Evolutionary conservation across 495 filamentous ascomycete genomes (phyloP), one percentile per base, ranked within the genome.

Genomic region (Penicillium lividum): DNA sequence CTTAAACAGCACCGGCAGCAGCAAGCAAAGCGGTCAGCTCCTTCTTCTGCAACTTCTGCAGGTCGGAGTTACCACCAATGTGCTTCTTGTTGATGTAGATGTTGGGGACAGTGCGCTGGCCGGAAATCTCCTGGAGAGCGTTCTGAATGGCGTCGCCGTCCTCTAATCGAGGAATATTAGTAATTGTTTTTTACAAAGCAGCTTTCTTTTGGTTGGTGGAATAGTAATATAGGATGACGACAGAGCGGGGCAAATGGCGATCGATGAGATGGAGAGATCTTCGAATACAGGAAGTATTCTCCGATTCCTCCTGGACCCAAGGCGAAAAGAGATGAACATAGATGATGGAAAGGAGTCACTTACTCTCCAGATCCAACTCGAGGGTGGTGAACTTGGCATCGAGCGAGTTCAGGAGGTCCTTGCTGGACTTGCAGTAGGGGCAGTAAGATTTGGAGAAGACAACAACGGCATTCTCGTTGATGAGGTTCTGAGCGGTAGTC

Each of bases 401-500:
- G 57, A 84, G 48, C 38, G 85, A 75, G 63, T 76, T 81, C 63
- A 99, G 80, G 38, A 91, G 78, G 9, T 72, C 51, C 85, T 97
- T 97, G 61, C 86, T 84, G 53, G 92, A 81, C 31, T 70, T 77
- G 81, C 93, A 98, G 84, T 96, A 93, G n/a, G 93, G 93, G 83
- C 94, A 99, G 77, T 89, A 96, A 13, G 88, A 90, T 78, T 99
- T 99, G 72, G 85, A 90, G 84, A 98, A 98, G 62, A 98, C 89
- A 59, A 93, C 90, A 67, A 98, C 94, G 59, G 86, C 81, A 76
- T 98, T 93, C 62, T 97, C 89, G 69, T 96, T 84, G 68, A 99
- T 97, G 75, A 97, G 86, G 59, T 67, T 68, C 75, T 96, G 87
- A 46, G 90, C 92, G 73, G 93, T 93, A 57, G 83, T 83, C 77